Base-by-base conservation (phyloP, 805 yeast genomes). In the Candida xiaguanensis region DNA sequence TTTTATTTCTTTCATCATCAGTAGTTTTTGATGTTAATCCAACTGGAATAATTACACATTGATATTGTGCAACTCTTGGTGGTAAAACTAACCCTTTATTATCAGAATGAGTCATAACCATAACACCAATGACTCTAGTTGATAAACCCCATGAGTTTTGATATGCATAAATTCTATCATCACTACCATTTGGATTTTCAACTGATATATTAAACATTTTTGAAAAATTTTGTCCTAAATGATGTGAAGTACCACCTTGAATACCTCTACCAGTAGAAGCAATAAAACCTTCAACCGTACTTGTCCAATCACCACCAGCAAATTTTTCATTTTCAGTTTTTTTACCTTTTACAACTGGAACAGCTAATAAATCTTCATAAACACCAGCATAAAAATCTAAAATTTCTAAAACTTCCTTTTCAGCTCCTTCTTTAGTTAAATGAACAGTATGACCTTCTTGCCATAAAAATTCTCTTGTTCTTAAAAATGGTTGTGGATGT, bases 391-490 rank as follows among this genome's bases (percentile, higher is more conserved):
- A 93, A 67, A 78, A 81, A 47, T 86, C 93, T 61, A 90, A 78
- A 57, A 95, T 91, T 63, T 82, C 82, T 53, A 77, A 59, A 23
- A 91, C 98, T 71, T 93, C 98, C 43, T 71, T 71, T 44, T 76
- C 74, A 23, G 99, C 96, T 45, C 78, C 93, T 45, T 80, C 86
- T 48, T 72, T 65, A 41, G 95, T 85, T 58, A 95, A 76, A 64
- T 87, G 96, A 40, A 96, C 99, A 36, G 99, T 93, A 73, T 93
- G 99, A 54, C 99, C 99, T 72, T 93, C 99, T 72, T 93, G 99
- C 99, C 99, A 93, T 65, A 93, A 75, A 71, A 93, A 93, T 70
- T 93, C 99, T 72, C 99, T 85, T 11, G 99, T 95, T 78, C 99
- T 85, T 61, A 93, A 72, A 68, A 93, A 93, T 36, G 99, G 99